A percentile compares a stretch with the other conserved stretches of the same genome.
phyloP scores from a whole-genome alignment of 163 green algal genomes.

The Scenedesmus sp. region DNA sequence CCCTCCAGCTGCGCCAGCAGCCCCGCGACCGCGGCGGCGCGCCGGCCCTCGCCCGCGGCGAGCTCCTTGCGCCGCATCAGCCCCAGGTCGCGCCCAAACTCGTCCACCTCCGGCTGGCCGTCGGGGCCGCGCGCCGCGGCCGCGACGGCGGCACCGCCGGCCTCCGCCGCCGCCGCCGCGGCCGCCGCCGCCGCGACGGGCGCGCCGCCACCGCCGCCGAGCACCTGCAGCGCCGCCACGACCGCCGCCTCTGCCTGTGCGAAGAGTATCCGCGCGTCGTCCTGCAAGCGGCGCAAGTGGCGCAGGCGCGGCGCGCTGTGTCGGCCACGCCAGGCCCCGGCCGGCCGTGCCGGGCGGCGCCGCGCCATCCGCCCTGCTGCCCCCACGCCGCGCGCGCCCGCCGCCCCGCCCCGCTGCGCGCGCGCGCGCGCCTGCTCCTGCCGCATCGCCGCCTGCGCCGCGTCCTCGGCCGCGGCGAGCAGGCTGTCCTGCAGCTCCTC shows the following conservation, averaged over 20 bases:
- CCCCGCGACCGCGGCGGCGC: background rate
- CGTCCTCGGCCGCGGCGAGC: slow-evolving; percentile 20
- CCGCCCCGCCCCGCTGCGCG: no score
- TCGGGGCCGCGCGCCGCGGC: background rate
- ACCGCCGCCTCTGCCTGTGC: slow-evolving; percentile 64
- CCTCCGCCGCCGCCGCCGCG: slow-evolving; percentile 37
- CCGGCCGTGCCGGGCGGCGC: no score
- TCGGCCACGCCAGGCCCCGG: no score
- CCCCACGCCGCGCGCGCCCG: no score
- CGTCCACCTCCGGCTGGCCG: slow-evolving; percentile 69
- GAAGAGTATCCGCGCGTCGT: slow-evolving; percentile 41
- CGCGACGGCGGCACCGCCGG: slow-evolving; percentile 21
- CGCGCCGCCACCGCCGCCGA: slow-evolving; percentile 53
- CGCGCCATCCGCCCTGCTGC: no score
- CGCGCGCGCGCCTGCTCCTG: background rate
- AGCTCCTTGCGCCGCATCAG: slow-evolving; percentile 55
- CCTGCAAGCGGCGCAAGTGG: no score
- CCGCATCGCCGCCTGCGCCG: slow-evolving; percentile 18
- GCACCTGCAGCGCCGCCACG: slow-evolving; percentile 65
- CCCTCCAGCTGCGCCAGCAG: slow-evolving; percentile 23
- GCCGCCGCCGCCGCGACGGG: slow-evolving; percentile 41
- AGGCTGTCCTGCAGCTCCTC: slow-evolving; percentile 84
- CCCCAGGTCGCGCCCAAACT: slow-evolving; percentile 83
- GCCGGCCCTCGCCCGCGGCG: slow-evolving; percentile 16
- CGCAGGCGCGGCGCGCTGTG: background rate